Conservation (phyloP, 805 yeast species). For the Pichia manshurica region DNA sequence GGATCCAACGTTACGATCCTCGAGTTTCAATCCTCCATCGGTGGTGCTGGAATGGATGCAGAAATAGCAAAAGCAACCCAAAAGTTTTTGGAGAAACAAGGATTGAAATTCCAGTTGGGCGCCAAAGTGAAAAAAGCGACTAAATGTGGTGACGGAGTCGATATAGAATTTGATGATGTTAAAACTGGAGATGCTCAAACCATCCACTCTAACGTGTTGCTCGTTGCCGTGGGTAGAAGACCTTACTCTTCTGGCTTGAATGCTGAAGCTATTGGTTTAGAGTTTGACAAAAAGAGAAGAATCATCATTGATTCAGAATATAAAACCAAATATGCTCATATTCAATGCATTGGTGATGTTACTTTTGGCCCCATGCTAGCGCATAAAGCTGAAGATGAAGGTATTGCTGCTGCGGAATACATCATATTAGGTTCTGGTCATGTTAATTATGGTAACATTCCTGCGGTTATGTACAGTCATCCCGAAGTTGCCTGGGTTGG, state of each 20-base stretch:
- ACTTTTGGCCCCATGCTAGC: constrained; percentile 99
- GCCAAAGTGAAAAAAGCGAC: constrained; percentile 86
- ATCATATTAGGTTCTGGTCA: constrained; percentile 93
- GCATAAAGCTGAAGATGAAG: constrained; percentile 99
- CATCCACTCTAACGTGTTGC: constrained; percentile 83
- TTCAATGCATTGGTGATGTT: constrained; percentile 96
- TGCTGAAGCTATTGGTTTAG: constrained; percentile 84
- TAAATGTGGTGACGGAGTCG: constrained; percentile 83
- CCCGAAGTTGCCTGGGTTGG: constrained; percentile 99
- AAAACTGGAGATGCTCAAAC: constrained; percentile 77
- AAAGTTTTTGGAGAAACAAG: constrained; percentile 90
- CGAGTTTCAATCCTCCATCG: constrained; percentile 85
- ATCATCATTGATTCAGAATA: constrained; percentile 90
- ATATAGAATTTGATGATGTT: constrained; percentile 81
- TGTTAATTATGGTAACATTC: constrained; percentile 96
- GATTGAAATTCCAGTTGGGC: constrained; percentile 84
- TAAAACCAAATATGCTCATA: constrained; percentile 87
- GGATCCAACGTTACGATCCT: constrained; percentile 94
- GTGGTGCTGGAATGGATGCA: constrained; percentile 99
- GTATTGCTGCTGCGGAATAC: constrained; percentile 96
- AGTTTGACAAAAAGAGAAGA: constrained; percentile 86
- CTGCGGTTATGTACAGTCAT: constrained; percentile 98
- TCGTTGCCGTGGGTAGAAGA: constrained; percentile 98
- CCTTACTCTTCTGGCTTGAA: constrained; percentile 89
- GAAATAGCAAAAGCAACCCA: constrained; percentile 90